These are phyloP conservation scores for Actinomortierella ambigua DNA, from an alignment of 371 early-diverging fungal genomes.

Conservation along the genomic window DNA sequence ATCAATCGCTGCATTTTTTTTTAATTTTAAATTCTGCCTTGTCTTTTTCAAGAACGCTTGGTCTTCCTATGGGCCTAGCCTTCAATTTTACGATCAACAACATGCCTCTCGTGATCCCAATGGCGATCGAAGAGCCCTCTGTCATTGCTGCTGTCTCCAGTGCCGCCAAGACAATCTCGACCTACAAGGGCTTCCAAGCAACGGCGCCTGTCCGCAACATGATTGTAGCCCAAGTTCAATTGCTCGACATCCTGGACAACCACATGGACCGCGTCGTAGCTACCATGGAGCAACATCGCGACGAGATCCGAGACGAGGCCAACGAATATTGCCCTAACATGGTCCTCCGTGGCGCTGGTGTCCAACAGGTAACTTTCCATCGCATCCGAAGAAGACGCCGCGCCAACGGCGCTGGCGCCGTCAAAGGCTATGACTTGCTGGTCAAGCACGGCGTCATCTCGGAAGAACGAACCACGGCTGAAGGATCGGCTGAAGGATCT, in stretches of 20 bases:
- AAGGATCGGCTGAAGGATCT: background rate
- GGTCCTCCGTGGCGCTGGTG: constrained; percentile 70
- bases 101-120: constrained; percentile 59
- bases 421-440: constrained; percentile 33
- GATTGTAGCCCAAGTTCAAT: constrained; percentile 63
- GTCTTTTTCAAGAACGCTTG: constrained; percentile 65
- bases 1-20: constrained; percentile 1
- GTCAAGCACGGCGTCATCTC: constrained; percentile 35
- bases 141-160: constrained; percentile 76
- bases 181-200: constrained; percentile 56
- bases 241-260: constrained; percentile 56
- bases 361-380: constrained; percentile 57
- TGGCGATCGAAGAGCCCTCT: constrained; percentile 80
- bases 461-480: background rate
- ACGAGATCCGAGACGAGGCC: constrained; percentile 50
- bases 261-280: constrained; percentile 39
- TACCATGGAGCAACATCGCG: constrained; percentile 36
- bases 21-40: background rate
- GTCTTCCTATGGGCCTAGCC: constrained; percentile 69
- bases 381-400: constrained; percentile 25
- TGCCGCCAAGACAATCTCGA: constrained; percentile 66
- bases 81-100: constrained; percentile 70
- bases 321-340: constrained; percentile 66
- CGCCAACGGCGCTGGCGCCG: constrained; percentile 9
- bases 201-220: constrained; percentile 60